Base-by-base conservation (phyloP, 2,329 filamentous ascomycete genomes). In the Scortechinia acanthostroma region DNA sequence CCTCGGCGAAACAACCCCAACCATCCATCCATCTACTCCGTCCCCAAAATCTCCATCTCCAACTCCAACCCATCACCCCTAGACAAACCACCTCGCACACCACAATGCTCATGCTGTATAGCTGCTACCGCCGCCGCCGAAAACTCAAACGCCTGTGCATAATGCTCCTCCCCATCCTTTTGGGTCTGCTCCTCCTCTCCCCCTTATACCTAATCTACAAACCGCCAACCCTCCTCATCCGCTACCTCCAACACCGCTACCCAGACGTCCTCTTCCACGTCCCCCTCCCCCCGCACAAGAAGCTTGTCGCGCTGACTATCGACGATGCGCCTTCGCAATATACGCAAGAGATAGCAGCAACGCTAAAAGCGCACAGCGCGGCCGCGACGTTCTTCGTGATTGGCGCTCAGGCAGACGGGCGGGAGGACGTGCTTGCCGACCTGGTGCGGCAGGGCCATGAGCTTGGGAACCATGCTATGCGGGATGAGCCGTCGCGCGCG, bases 301-400 rank as follows among this genome's bases (percentile, higher is more conserved):
- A 74, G 45, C 54, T 77, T 28, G 58, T 81, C 23, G 77, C 76
- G 1, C 58, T 83, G 22, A 81, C 76, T 1, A 77, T 81, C 50
- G 77, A 81, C 53, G 77, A 82, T 55, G 73, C 66, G 6, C 77
- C 77, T 1, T 76, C 72, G 1, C 51, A 59, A 10, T 67, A 71
- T 51, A 80, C 78, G 1, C 21, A 47, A 1, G 65, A 71, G 22
- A 77, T 81, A 25, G 49, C 75, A 42, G 51, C 69, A 14, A 56
- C 76, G 2, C 58, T 83, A 4, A 58, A 64, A 46, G 50, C 50
- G n/a, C 10, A 30, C 25, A n/a, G 25, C 25, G 25, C 25, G 10
- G 10, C 10, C 25, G 25, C 25, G n/a, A 10, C 25, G 10, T 30
- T 30, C 25, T 30, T 30, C n/a, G 25, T 30, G 10, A 30, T 30